Evolutionary conservation across 345 rosid species (phyloP).

Genomic region (Lagerstroemia speciosa): DNA sequence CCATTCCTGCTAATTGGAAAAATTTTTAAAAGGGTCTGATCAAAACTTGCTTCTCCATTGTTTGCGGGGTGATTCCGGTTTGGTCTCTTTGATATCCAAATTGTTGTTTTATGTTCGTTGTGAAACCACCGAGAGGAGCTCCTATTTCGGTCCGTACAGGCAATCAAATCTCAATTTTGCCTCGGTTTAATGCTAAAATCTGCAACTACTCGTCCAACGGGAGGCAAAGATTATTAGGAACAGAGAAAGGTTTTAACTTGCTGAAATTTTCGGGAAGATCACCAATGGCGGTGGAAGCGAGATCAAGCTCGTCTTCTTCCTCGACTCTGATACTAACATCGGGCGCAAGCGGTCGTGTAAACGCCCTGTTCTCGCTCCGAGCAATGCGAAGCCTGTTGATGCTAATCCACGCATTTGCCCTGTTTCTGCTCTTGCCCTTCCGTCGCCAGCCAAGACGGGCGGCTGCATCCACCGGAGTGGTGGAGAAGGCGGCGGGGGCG

Average conservation of each 20-base stretch:
- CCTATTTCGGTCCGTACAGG: constrained; percentile 1
- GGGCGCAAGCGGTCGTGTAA: constrained; percentile 76
- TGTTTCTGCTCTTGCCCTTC: constrained; percentile 49
- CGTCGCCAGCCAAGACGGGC: constrained; percentile 23
- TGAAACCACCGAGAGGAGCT: constrained; percentile 2
- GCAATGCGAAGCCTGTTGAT: constrained; percentile 33
- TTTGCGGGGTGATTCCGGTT: background rate
- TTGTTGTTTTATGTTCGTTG: constrained; percentile 6
- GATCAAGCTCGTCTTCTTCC: constrained; percentile 19
- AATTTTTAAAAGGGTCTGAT: background rate
- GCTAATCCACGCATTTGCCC: constrained; percentile 34
- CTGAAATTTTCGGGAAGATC: background rate
- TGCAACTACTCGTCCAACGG: background rate
- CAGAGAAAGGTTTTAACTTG: background rate
- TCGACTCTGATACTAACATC: constrained; percentile 59
- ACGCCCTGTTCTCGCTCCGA: constrained; percentile 50
- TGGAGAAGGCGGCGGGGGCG: constrained; percentile 18
- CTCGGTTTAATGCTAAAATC: background rate
- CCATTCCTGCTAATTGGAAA: background rate
- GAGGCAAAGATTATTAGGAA: background rate
- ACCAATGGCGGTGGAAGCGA: constrained; percentile 31
- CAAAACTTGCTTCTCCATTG: background rate
- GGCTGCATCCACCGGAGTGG: constrained; percentile 4
- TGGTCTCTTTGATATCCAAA: background rate
- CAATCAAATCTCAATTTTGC: background rate